Base-by-base conservation (phyloP, 192 early-diverging fungal genomes). In the Rhizophagus clarus region DNA sequence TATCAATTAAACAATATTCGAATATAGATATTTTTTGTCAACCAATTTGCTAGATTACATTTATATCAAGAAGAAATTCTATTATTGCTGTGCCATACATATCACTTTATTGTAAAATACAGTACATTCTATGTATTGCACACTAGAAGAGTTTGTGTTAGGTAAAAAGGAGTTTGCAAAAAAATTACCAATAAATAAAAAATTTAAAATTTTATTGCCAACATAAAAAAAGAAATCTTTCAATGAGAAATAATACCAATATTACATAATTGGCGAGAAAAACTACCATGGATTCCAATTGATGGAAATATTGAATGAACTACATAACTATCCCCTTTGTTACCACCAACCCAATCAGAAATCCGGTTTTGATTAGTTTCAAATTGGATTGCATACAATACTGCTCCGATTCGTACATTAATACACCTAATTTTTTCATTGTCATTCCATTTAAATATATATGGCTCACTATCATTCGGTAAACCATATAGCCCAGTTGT, bases 361-460 rank as follows among this genome's bases (percentile, higher is more conserved):
- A 49, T 2, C 17, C 72, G 72, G 26, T 49, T 49, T 32, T 17
- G 37, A 60, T 74, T 12, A 56, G 72, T 74, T 60, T 49, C 20
- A 74, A 74, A 56, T 74, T 74, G 40, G 12, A 74, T 49, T 32
- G 40, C 72, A 74, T 60, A 74, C 1, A 74, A 31, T 60, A 74
- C 26, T 29, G 40, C 24, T 26, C 72, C 72, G 60, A 74, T 26
- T 31, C 72, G 37, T 31, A 31, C 26, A 49, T 29, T 56, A 5
- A 74, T 56, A 1, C 31, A 7, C 15, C 31, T 29, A 29, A 74
- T 28, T 74, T 49, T 49, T 29, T 74, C 72, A 26, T 26, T 49
- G 0, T 74, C 31, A 15, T 60, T 1, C 72, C 72, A 74, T 15
- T 40, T 12, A 28, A 74, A 74, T 14, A 29, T 29, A 60, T 60